A percentile compares a stretch with the other conserved stretches of the same genome.
Evolutionary conservation across 495 filamentous ascomycete genomes (phyloP).

Genomic region (Neurospora terricola): DNA sequence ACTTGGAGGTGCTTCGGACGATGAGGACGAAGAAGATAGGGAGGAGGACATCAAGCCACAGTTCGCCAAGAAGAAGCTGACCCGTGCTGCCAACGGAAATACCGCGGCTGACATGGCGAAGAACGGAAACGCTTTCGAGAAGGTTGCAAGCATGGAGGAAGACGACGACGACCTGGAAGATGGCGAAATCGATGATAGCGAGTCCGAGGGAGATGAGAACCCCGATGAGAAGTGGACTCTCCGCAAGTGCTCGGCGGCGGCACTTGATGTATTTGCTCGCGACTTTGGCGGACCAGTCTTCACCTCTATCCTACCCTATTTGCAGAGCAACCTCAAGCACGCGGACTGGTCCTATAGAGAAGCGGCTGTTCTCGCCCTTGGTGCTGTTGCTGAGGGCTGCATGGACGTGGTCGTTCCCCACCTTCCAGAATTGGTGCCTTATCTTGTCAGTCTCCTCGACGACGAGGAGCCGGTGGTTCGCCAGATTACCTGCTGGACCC

Average conservation of each 20-base stretch:
- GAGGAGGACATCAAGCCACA: conserved; percentile 86
- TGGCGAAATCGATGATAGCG: conserved; percentile 77
- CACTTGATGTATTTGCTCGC: conserved; percentile 85
- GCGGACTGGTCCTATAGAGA: conserved; percentile 87
- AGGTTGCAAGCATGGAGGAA: conserved; percentile 48
- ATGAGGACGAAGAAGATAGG: conserved; percentile 86
- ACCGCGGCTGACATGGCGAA: conserved; percentile 44
- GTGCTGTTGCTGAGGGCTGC: conserved; percentile 92
- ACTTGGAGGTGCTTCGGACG: conserved; percentile 71
- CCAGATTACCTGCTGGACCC: conserved; percentile 96
- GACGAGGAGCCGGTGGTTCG: conserved; percentile 88
- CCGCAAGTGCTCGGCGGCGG: conserved; percentile 94
- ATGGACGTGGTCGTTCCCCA: conserved; percentile 83
- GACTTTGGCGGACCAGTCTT: conserved; percentile 86
- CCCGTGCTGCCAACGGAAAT: conserved; percentile 36
- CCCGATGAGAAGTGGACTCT: conserved; percentile 94
- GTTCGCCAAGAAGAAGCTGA: conserved; percentile 64
- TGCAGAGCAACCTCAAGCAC: conserved; percentile 82
- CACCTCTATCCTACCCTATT: conserved; percentile 79
- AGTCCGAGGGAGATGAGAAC: conserved; percentile 63
- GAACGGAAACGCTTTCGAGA: conserved; percentile 40
- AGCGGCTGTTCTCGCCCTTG: conserved; percentile 87
- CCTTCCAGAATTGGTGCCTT: conserved; percentile 82
- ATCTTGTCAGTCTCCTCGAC: conserved; percentile 75
- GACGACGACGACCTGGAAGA: conserved; percentile 79